Base-by-base conservation (phyloP, 2,329 filamentous ascomycete species). In the Emmonsia crescens region DNA sequence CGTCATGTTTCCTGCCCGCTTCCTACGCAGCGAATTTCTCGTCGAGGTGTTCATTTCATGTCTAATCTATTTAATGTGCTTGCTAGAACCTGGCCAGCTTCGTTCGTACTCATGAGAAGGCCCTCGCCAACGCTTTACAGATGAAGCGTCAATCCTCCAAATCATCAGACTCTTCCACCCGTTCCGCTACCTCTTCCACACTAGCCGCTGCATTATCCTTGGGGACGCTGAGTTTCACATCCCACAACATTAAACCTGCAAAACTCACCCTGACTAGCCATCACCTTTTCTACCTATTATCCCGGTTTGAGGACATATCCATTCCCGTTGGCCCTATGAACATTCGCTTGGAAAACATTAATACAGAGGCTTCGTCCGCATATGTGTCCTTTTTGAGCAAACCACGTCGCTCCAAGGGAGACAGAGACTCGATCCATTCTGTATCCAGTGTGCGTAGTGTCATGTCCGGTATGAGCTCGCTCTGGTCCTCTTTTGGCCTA, bases 381-480 rank as follows among this genome's bases (percentile, higher is more conserved):
- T 97, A 97, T 79, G 91, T 97, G 57, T 97, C 94, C 3, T 99
- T 99, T 73, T 82, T 96, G 65, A 88, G 89, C 72, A 89, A 91
- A 69, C 86, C 89, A 29, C 89, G 93, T 69, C 85, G 89, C 63
- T 87, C 89, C 64, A 89, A 89, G 73, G 86, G 86, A 56, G 93
- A 97, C 76, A 86, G 88, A 61, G 90, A 91, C 68, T 97, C 94
- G 1, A 90, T 97, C 66, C 91, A 92, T 70, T 97, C 94, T 6
- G 91, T 96, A 49, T 96, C 93, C 29, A 97, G 94, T 77, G 90
- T 99, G 67, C 87, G 93, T 73, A 97, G 93, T 74, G 92, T 96
- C 70, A 93, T 97, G 89, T 96, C 94, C 33, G 90, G 89, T 74
- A 96, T 99, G 89, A 94, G 91, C 62, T 87, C 89, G 16, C 79